Evolutionary conservation across 2,329 filamentous ascomycete genomes (phyloP), one percentile per base, ranked within the genome.

Genomic region (Colletotrichum abscissum): DNA sequence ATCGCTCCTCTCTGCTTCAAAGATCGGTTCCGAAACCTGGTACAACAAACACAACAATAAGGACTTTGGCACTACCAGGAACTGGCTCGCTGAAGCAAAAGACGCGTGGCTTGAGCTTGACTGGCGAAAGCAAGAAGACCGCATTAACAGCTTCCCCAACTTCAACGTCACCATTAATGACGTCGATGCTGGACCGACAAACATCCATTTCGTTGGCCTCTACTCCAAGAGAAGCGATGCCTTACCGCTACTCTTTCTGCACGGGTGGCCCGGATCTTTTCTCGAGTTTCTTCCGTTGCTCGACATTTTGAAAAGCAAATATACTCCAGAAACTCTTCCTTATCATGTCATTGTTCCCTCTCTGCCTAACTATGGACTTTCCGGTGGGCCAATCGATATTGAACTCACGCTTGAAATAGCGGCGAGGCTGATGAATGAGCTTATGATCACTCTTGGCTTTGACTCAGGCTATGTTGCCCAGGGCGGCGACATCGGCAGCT

Each of bases 261-360:
- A 91, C 74, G 89, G 89, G 59, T 90, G 88, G 88, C 88, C 88
- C 4, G 81, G 82, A 75, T 84, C 81, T 1, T 88, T 90, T 74
- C 77, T 88, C 2, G 90, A 91, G 74, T 91, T 91, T 75, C 76
- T 91, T 2, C 84, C 84, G 2, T 80, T 90, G 7, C 77, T 91
- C 65, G 77, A 84, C 2, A 55, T 87, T 3, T 78, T 91, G 2
- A 78, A 78, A 26, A 76, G 82, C 3, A 86, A 86, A 66, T 90
- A 90, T 76, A 83, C 84, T 0, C 82, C 87, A 0, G 80, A 85
- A 0, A 82, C 80, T 0, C 79, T 91, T n/a, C 89, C 89, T 0
- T 91, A 88, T 77, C 88, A 91, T 75, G 78, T 91, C 63, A 84
- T 91, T 49, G 85, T 87, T 0, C 89, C 89, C 0, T 88, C 86